Evolutionary conservation across 2,329 filamentous ascomycete genomes (phyloP), one percentile per base, ranked within the genome.

Genomic region (Dendrostoma leiphaemia): DNA sequence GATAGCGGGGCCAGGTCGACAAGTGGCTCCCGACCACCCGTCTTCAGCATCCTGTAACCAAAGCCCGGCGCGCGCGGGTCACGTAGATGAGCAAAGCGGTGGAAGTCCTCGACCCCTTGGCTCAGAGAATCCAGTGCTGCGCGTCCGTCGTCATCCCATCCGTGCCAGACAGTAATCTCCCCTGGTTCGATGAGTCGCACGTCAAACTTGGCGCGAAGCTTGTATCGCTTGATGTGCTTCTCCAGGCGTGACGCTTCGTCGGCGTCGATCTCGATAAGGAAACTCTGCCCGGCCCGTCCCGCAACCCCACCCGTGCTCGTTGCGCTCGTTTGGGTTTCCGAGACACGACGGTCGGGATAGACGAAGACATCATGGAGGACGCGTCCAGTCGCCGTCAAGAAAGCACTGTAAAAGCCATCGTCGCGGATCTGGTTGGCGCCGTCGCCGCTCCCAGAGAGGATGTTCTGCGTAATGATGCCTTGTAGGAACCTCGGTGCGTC

Each of bases 351-450:
- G 59, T 82, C 73, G 0, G 85, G 87, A 75, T 96, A 97, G 45
- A 99, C 78, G 70, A 97, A 96, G 49, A 91, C 88, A 72, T 99
- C 94, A 74, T 93, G 83, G 40, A 97, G 75, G 9, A 99, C 81
- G 54, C 92, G 83, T 38, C 94, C 94, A 57, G 84, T 83, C 7
- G 93, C 90, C 61, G 89, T 96, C 38, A 99, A 78, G 65, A 99
- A 96, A 0, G 86, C 90, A 6, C 88, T 80, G 71, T 96, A 97
- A 68, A 88, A 85, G 4, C 84, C 86, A 1, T 74, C 71, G 3
- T 62, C 64, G 23, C 70, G 69, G 32, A 37, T 41, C 24, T 57
- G n/a, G 59, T 7, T 37, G 46, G 43, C 50, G 38, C 53, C 57
- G 50, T 58, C 65, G 51, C 62, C 64, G 37, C 29, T 23, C 35